A percentile compares a stretch with the other conserved stretches of the same genome.
Evolutionary conservation across 495 filamentous ascomycete species (phyloP).

Genomic region (Penicillium atrosanguineum): DNA sequence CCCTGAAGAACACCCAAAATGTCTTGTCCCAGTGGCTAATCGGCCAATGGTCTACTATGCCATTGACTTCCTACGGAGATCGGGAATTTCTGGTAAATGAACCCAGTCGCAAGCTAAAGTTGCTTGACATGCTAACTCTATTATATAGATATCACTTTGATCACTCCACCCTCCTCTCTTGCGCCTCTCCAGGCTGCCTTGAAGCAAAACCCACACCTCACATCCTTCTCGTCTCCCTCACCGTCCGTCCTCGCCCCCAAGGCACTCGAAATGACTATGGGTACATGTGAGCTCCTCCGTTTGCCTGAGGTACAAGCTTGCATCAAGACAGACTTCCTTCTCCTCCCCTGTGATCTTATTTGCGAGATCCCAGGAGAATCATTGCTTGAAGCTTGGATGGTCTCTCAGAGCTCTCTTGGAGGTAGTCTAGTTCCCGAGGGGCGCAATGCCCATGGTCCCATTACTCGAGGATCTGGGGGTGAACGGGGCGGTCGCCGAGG

Average conservation of each 20-base stretch:
- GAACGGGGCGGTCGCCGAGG: constrained; percentile 63
- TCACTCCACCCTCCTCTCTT: constrained; percentile 73
- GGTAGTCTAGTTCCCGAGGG: constrained; percentile 30
- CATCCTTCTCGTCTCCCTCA: constrained; percentile 70
- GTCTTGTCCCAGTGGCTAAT: constrained; percentile 88
- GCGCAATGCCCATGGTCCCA: constrained; percentile 30
- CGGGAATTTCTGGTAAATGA: constrained; percentile 71
- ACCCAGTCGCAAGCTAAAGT: too few species aligned
- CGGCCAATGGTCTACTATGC: constrained; percentile 95
- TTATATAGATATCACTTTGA: constrained; percentile 69
- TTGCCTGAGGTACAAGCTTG: constrained; percentile 66
- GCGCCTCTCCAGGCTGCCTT: constrained; percentile 73
- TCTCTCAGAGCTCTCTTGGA: constrained; percentile 67
- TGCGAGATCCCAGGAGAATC: constrained; percentile 83
- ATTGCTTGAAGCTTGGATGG: constrained; percentile 89
- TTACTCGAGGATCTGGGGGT: constrained; percentile 42
- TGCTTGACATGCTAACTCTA: neutral
- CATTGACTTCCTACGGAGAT: constrained; percentile 84
- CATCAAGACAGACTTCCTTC: constrained; percentile 81
- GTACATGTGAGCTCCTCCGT: constrained; percentile 87
- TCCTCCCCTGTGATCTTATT: constrained; percentile 90
- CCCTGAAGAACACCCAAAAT: constrained; percentile 74
- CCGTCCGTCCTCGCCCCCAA: constrained; percentile 73
- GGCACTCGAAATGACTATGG: constrained; percentile 70
- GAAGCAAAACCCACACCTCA: constrained; percentile 82